These are phyloP conservation scores for Digitaria exilis DNA, from an alignment of 202 grass and related monocot species.

Conservation along the genomic window DNA sequence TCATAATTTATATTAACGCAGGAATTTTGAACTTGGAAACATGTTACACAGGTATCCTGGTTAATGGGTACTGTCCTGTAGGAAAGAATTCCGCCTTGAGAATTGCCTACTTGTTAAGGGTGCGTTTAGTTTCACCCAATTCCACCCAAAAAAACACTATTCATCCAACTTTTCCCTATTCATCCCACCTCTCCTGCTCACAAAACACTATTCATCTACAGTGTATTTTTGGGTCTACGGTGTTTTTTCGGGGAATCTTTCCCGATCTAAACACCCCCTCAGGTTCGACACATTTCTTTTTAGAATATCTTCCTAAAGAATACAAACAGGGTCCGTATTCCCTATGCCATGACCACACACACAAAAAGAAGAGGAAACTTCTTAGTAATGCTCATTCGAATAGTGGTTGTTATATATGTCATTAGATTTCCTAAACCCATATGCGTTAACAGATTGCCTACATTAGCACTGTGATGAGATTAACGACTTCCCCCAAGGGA, in stretches of 20 bases:
- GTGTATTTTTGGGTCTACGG: no score
- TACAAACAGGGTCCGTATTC: not conserved
- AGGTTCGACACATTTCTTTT: not conserved
- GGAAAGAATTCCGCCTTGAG: not conserved
- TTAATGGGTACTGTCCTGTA: not conserved
- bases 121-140: no score
- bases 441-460: not conserved
- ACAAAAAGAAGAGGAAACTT: slow-evolving; percentile 7
- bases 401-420: no score
- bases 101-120: not conserved
- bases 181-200: no score
- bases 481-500: not conserved
- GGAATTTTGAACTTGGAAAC: slow-evolving; percentile 1
- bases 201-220: no score
- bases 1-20: no score
- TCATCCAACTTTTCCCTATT: no score
- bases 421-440: slow-evolving; percentile 35
- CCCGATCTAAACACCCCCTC: no score
- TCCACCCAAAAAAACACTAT: no score
- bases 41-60: slow-evolving; percentile 10
- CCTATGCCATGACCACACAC: not conserved
- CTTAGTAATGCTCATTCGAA: slow-evolving; percentile 1
- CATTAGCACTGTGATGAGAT: not conserved
- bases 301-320: not conserved
- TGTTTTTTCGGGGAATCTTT: no score